Conservation (phyloP, 352 stramenopile species). For the Blastocystis sp. region DNA sequence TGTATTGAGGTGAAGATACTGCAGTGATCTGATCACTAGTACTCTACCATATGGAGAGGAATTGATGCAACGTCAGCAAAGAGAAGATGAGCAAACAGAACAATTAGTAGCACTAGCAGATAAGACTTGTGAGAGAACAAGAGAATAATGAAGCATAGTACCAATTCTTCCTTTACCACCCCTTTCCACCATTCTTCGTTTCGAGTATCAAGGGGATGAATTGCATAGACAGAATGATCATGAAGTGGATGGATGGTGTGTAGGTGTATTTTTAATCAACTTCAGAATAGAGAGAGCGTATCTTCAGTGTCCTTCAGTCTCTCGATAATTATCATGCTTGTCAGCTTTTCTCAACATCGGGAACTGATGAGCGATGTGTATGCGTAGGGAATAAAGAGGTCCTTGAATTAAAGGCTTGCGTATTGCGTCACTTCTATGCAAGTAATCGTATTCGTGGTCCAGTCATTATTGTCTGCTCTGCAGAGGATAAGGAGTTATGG, state of each 20-base stretch:
- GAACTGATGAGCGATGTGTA: neutral
- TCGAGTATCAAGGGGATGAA: conserved; percentile 21
- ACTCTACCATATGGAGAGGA: neutral
- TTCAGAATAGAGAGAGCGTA: neutral
- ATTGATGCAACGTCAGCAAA: neutral
- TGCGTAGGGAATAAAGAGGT: neutral
- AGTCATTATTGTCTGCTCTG: neutral
- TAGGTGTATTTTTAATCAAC: neutral
- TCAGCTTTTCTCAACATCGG: neutral
- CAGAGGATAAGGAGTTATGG: neutral
- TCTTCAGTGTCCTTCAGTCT: neutral
- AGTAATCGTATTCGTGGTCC: neutral
- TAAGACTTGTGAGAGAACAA: neutral
- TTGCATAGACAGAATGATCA: neutral
- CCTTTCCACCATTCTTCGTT: neutral
- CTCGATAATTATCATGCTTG: conserved; percentile 9
- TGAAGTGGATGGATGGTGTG: neutral
- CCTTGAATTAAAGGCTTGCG: neutral
- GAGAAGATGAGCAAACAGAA: conserved; percentile 30
- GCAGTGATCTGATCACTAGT: neutral
- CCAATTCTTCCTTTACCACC: neutral
- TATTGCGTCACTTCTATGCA: conserved; percentile 18
- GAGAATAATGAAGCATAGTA: neutral
- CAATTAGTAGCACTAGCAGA: conserved; percentile 22
- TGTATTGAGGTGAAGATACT: neutral